Evolutionary conservation across 2,329 filamentous ascomycete genomes (phyloP).

Genomic region (Penicillium sp.): DNA sequence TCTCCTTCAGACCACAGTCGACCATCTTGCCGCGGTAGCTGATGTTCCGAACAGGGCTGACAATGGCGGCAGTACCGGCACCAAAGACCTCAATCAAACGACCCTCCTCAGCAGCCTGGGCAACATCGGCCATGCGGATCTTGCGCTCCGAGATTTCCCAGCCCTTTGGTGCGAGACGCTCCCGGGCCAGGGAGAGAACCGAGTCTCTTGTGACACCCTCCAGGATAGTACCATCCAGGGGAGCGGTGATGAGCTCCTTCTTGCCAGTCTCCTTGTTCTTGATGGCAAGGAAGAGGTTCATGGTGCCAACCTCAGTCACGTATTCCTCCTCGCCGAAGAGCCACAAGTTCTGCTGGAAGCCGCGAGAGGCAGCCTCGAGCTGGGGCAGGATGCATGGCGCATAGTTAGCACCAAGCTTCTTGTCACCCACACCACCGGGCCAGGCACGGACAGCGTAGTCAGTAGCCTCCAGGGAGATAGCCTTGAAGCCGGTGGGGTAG

Average conservation of each 20-base stretch:
- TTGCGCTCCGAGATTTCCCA: constrained; percentile 90
- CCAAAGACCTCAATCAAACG: constrained; percentile 92
- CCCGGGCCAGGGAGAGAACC: constrained; percentile 80
- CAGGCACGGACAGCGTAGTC: constrained; percentile 96
- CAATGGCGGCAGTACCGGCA: constrained; percentile 89
- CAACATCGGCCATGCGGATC: constrained; percentile 86
- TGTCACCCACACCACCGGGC: constrained; percentile 96
- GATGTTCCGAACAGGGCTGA: constrained; percentile 86
- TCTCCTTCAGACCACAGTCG: constrained; percentile 78
- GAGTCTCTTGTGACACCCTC: constrained; percentile 94
- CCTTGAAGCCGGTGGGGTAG: constrained; percentile 98
- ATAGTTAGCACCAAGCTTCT: constrained; percentile 98
- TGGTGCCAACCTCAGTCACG: constrained; percentile 96
- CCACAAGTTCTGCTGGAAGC: constrained; percentile 98
- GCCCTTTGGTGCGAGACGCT: constrained; percentile 80
- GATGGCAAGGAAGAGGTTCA: constrained; percentile 94
- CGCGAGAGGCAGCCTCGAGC: constrained; percentile 83
- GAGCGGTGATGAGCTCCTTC: constrained; percentile 92
- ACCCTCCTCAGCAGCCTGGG: constrained; percentile 80
- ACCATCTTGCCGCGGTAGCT: constrained; percentile 83
- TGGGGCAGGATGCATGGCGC: constrained; percentile 99
- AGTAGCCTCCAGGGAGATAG: constrained; percentile 90
- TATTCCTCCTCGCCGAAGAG: constrained; percentile 94
- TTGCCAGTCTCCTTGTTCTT: constrained; percentile 84
- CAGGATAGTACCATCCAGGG: constrained; percentile 93